Conservation (phyloP, 352 stramenopile species). For the Phytophthora uliginosa region DNA sequence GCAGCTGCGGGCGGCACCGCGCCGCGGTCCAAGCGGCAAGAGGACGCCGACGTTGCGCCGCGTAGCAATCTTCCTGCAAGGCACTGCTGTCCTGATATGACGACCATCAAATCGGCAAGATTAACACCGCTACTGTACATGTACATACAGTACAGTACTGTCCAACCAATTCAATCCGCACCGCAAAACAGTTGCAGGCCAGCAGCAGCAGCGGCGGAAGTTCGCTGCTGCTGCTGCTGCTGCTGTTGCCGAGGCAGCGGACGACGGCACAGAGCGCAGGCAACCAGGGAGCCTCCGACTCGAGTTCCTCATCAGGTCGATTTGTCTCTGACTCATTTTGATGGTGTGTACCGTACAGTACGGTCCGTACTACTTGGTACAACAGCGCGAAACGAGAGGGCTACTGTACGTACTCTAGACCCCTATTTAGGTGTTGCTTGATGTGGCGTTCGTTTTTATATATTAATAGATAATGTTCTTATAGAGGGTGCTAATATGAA, state of each 20-base stretch:
- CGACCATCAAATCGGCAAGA: conserved; percentile 21
- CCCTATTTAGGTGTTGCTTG: too few relatives aligned
- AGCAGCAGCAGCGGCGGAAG: not conserved
- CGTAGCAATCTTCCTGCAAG: conserved; percentile 15
- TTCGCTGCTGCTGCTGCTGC: not conserved
- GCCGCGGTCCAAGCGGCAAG: conserved; percentile 5
- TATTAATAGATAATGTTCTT: too few relatives aligned
- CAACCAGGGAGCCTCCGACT: not conserved
- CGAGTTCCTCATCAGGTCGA: conserved; percentile 15
- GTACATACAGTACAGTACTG: too few relatives aligned
- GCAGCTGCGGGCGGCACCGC: conserved; percentile 15
- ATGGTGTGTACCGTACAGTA: not conserved
- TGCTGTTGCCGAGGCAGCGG: not conserved
- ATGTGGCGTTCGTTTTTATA: too few relatives aligned
- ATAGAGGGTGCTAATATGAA: too few relatives aligned
- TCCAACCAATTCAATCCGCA: not conserved
- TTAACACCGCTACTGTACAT: not conserved
- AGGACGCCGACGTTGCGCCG: conserved; percentile 11
- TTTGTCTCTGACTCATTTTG: conserved; percentile 30
- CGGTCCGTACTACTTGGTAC: too few relatives aligned
- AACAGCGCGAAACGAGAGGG: too few relatives aligned
- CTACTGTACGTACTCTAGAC: too few relatives aligned
- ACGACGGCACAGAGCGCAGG: not conserved
- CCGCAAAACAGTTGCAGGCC: not conserved
- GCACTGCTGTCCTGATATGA: not conserved